Evolutionary conservation across 345 rosid genomes (phyloP).

Genomic region (Eucalyptus shirleyi): DNA sequence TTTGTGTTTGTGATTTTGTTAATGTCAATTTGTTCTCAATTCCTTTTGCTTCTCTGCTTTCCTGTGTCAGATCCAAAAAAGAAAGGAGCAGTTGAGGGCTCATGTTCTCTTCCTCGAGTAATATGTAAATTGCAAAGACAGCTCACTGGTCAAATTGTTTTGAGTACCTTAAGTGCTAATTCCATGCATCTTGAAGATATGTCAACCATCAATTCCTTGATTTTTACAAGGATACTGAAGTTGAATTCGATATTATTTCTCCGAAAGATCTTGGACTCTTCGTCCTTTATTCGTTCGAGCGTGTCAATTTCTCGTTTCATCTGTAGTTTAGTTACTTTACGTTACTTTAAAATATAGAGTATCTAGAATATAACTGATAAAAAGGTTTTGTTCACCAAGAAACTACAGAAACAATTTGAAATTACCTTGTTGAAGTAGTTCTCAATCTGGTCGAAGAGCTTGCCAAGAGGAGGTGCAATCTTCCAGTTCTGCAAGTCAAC

Average conservation of each 20-base stretch:
- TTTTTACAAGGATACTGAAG: constrained; percentile 54
- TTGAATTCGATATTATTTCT: constrained; percentile 67
- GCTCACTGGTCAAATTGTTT: not conserved
- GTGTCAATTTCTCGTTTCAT: constrained; percentile 69
- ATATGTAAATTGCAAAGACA: not conserved
- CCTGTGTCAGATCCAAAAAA: constrained; percentile 19
- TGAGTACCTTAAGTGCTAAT: constrained; percentile 58
- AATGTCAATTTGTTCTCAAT: constrained; percentile 4
- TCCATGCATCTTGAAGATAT: constrained; percentile 90
- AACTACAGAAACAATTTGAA: not conserved
- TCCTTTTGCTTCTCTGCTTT: constrained; percentile 47
- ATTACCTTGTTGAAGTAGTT: constrained; percentile 73
- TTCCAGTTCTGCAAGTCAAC: constrained; percentile 62
- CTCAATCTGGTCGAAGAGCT: constrained; percentile 71
- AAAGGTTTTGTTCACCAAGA: not conserved
- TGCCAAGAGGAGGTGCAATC: constrained; percentile 53
- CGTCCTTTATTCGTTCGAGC: constrained; percentile 76
- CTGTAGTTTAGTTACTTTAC: constrained; percentile 3
- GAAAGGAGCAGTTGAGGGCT: not conserved
- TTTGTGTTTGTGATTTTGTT: constrained; percentile 14
- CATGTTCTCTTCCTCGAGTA: not conserved
- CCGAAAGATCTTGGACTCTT: constrained; percentile 69
- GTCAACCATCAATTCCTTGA: constrained; percentile 90
- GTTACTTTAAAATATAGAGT: not conserved
- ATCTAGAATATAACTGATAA: not conserved